Base-by-base conservation (phyloP, 371 early-diverging fungal genomes). In the Zopfochytrium polystomum region DNA sequence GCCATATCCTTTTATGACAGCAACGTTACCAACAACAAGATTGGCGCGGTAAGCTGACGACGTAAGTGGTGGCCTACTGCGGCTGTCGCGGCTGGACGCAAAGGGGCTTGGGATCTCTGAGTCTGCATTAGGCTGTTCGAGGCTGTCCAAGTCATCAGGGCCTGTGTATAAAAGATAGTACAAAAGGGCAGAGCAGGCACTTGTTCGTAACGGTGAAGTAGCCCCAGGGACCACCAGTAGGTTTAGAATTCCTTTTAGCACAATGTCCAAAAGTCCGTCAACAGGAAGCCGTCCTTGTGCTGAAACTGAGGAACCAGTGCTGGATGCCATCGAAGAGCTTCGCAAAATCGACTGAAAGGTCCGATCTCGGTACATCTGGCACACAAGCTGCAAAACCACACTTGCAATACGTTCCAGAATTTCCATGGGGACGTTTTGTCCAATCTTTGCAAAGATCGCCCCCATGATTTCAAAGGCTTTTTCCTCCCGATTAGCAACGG, bases 101-200 rank as follows among this genome's bases (percentile, higher is more conserved):
- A 7, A 32, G 6, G n/a, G 27, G 26, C 4, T 6, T 35, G 26
- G 20, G 51, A 26, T 13, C 20, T 35, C n/a, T 27, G 45, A 26
- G 47, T n/a, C 4, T 51, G 3, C 31, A 6, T 4, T 6, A 29
- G 45, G 5, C 1, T 42, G 34, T 18, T 62, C 59, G 29, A 27
- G 29, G 4, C 26, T 23, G n/a, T 64, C 57, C 0, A 43, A 26
- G 13, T 67, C 65, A 30, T 68, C 63, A 1, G 71, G 67, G 46
- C 58, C 67, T 1, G 79, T 74, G 72, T 82, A 88, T 56, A 83
- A 81, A 31, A 93, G 68, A 53, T 88, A 86, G 54, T 82, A 80
- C 52, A 88, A 79, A 33, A 95, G 64, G 0, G 90, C 80, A 22
- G 86, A 77, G 74, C 94, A 95, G 56, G 92, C 67, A 70, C 92